Evolutionary conservation across 192 early-diverging fungal genomes (phyloP).

Genomic region (Coemansia sp.): DNA sequence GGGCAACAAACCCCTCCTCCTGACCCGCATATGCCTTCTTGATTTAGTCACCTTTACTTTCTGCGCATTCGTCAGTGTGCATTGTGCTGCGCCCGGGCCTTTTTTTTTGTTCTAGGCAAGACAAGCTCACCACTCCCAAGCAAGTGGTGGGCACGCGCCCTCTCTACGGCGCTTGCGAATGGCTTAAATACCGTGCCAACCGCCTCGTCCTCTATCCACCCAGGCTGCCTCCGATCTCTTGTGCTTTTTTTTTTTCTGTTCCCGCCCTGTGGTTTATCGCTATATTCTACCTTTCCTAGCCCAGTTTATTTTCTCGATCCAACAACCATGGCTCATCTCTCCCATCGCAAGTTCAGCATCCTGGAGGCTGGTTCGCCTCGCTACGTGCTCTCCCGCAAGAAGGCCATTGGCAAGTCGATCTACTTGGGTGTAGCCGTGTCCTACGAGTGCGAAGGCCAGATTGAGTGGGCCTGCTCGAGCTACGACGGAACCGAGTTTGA

Average conservation of each 20-base stretch:
- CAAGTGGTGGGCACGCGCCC: background rate
- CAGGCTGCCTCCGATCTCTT: constrained; percentile 1
- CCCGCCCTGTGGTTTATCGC: background rate
- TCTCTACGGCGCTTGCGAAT: background rate
- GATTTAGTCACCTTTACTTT: constrained; percentile 8
- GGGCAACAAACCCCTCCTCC: constrained; percentile 6
- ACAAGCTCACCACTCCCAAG: background rate
- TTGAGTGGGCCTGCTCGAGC: constrained; percentile 62
- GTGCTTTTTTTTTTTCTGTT: constrained; percentile 3
- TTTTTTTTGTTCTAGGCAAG: constrained; percentile 1
- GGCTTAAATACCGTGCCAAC: constrained; percentile 1
- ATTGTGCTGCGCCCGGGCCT: background rate
- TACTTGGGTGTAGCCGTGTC: constrained; percentile 52
- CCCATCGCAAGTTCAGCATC: constrained; percentile 53
- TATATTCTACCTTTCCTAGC: background rate
- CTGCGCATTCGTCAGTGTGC: background rate
- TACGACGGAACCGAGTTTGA: constrained; percentile 70
- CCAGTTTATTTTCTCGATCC: background rate
- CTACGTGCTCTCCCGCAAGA: constrained; percentile 53
- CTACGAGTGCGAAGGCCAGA: constrained; percentile 25
- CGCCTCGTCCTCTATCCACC: background rate
- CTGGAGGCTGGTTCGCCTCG: constrained; percentile 49
- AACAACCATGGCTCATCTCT: constrained; percentile 17
- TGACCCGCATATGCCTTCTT: background rate
- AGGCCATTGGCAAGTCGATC: constrained; percentile 47